phyloP scores from a whole-genome alignment of 2,329 filamentous ascomycete species.

The Cercospora sojina region DNA sequence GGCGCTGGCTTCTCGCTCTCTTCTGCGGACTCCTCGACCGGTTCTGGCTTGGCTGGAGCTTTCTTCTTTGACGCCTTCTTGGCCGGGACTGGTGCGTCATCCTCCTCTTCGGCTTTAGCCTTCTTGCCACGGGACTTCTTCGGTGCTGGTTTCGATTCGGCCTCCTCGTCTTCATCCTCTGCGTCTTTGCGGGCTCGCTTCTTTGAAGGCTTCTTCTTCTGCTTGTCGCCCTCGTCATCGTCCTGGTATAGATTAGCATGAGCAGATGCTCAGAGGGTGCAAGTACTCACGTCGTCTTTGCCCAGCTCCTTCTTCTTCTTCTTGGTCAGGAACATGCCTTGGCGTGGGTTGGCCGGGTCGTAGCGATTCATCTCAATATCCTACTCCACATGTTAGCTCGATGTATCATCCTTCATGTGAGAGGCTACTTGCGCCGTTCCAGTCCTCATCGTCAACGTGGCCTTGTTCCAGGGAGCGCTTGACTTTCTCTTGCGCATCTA shows the following conservation, averaged over 20 bases:
- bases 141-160: constrained; percentile 11
- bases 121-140: constrained; percentile 20
- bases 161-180: constrained; percentile 33
- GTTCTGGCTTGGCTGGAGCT: constrained; percentile 21
- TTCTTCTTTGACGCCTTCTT: constrained; percentile 31
- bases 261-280: neutral
- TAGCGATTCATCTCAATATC: constrained; percentile 76
- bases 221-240: constrained; percentile 17
- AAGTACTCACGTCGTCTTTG: constrained; percentile 3
- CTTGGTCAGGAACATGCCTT: constrained; percentile 38
- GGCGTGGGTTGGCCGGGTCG: constrained; percentile 43
- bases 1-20: constrained; percentile 25
- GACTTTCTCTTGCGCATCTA: constrained; percentile 71
- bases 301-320: constrained; percentile 33
- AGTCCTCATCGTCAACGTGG: constrained; percentile 81
- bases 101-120: constrained; percentile 26
- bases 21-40: constrained; percentile 14
- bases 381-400: constrained; percentile 46
- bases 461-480: constrained; percentile 69
- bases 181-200: constrained; percentile 28
- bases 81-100: constrained; percentile 16
- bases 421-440: constrained; percentile 70
- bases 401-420: neutral
- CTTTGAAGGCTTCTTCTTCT: constrained; percentile 37
- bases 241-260: constrained; percentile 20